Conservation (phyloP, 1,284 basidiomycete genomes). For the Ceratobasidium papillatum region DNA sequence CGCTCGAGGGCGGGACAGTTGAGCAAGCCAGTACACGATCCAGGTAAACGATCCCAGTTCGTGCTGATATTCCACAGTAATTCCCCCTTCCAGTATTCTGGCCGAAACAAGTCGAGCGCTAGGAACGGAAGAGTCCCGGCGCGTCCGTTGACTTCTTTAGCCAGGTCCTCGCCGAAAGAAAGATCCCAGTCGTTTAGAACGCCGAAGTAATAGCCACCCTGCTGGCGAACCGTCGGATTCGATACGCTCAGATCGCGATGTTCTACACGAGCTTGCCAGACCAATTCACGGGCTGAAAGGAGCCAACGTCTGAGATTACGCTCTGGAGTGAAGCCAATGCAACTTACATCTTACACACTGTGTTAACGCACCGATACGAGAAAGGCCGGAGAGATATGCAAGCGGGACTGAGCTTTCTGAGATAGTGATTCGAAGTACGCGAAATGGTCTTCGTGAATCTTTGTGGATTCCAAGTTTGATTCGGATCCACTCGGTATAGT, state of each 20-base stretch:
- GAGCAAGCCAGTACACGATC: neutral
- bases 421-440: neutral
- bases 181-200: constrained; percentile 4
- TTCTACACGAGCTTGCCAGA: neutral
- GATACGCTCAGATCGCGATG: neutral
- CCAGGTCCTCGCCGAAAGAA: neutral
- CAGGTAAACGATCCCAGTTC: neutral
- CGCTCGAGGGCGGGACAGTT: no score
- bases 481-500: neutral
- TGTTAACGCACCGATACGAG: neutral
- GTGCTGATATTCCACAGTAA: neutral
- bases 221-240: neutral
- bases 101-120: neutral
- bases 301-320: no score
- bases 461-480: neutral
- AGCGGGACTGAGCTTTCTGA: neutral
- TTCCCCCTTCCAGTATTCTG: neutral
- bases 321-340: neutral
- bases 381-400: neutral
- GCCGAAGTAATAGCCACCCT: neutral
- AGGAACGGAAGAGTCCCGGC: neutral
- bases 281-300: neutral
- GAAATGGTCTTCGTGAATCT: neutral
- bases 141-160: neutral
- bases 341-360: constrained; percentile 6